Conservation (phyloP, 2,329 filamentous ascomycete genomes). For the Sporothrix luriei region DNA sequence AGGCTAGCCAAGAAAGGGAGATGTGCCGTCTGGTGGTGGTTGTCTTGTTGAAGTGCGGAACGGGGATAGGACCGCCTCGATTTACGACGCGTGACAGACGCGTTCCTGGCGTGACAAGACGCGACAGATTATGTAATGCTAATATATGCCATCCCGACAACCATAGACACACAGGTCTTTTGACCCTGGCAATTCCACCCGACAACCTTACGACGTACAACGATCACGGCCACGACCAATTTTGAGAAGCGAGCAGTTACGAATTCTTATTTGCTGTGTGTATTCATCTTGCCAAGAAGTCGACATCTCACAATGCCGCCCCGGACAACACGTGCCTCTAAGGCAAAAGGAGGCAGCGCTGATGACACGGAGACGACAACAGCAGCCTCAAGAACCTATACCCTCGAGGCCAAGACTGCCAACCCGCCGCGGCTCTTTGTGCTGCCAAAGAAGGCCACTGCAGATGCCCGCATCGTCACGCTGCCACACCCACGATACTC, state of each 20-base stretch:
- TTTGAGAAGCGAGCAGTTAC: not conserved
- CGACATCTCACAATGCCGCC: slow-evolving; percentile 31
- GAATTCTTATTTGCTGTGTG: no score
- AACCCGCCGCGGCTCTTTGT: slow-evolving; percentile 62
- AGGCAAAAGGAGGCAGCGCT: slow-evolving; percentile 39
- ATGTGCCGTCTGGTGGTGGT: slow-evolving; percentile 8
- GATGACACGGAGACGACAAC: slow-evolving; percentile 39
- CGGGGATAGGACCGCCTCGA: not conserved
- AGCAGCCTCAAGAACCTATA: slow-evolving; percentile 44
- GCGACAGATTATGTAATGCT: slow-evolving; percentile 31
- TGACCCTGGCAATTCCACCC: not conserved
- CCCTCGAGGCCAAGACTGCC: slow-evolving; percentile 45
- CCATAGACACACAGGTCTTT: not conserved
- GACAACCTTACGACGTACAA: not conserved
- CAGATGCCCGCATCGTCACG: slow-evolving; percentile 61
- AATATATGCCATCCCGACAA: not conserved
- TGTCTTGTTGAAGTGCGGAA: slow-evolving; percentile 6
- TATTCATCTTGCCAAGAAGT: not conserved
- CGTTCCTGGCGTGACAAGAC: slow-evolving; percentile 23
- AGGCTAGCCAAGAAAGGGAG: slow-evolving; percentile 26
- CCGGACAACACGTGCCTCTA: slow-evolving; percentile 50
- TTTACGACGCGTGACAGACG: slow-evolving; percentile 25
- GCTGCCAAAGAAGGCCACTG: slow-evolving; percentile 57
- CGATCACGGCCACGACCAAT: not conserved
- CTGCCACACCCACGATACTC: slow-evolving; percentile 61